Conservation (phyloP, 2,329 filamentous ascomycete species). For the Cytospora leucostoma region DNA sequence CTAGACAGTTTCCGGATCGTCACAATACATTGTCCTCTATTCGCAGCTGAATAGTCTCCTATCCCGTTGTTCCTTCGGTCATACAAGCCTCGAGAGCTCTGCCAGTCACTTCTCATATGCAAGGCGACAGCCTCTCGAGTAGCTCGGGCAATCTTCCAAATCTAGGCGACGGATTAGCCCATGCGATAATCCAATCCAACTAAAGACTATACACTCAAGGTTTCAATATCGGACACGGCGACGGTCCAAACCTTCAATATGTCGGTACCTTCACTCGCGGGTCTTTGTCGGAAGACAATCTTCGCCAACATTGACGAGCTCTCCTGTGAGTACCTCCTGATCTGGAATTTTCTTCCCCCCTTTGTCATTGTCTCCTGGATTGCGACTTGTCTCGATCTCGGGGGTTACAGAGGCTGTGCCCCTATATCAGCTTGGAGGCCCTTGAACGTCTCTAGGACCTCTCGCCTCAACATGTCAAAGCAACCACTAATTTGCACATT, state of each 20-base stretch:
- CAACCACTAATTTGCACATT: neutral
- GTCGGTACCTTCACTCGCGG: conserved; percentile 7
- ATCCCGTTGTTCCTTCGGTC: neutral
- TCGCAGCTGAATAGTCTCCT: neutral
- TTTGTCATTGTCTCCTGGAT: neutral
- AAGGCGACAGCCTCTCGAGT: neutral
- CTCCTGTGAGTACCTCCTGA: neutral
- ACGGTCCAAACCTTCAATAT: neutral
- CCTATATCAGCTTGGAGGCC: neutral
- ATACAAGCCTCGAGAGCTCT: neutral
- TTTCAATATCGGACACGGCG: neutral
- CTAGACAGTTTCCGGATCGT: neutral
- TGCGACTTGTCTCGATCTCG: neutral
- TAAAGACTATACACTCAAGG: neutral
- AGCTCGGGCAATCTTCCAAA: neutral
- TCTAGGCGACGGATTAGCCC: neutral
- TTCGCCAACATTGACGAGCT: conserved; percentile 16
- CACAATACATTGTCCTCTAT: conserved; percentile 6
- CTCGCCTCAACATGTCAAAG: neutral
- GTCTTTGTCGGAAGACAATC: conserved; percentile 10
- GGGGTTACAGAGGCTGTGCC: neutral
- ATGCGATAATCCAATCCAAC: neutral
- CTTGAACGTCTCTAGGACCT: neutral
- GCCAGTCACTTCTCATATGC: neutral
- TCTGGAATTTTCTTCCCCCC: neutral